A percentile compares a stretch with the other conserved stretches of the same genome.
These are phyloP conservation scores for Diatrype stigma DNA, from an alignment of 2,329 filamentous ascomycete genomes.

Conservation along the genomic window DNA sequence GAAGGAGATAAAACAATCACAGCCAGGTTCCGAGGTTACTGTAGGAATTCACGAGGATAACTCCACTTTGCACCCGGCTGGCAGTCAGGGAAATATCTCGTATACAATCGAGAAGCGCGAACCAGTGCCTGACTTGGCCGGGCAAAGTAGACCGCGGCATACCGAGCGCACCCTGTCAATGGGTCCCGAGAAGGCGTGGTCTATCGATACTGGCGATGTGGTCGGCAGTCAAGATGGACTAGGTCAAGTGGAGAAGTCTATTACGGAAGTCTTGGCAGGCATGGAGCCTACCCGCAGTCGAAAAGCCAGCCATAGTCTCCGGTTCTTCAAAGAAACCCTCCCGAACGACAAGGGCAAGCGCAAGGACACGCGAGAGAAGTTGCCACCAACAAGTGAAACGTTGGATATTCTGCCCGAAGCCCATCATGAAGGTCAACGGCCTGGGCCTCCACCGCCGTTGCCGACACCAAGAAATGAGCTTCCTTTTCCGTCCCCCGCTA, in stretches of 20 bases:
- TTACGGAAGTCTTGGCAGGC: slow-evolving; percentile 57
- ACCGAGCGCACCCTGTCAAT: slow-evolving; percentile 39
- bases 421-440: slow-evolving; percentile 11
- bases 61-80: slow-evolving; percentile 22
- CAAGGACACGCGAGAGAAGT: slow-evolving; percentile 46
- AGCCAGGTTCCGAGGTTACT: slow-evolving; percentile 19
- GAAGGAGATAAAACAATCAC: slow-evolving; percentile 33
- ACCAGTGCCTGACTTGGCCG: slow-evolving; percentile 20
- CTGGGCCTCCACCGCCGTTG: slow-evolving; percentile 17
- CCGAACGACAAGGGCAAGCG: slow-evolving; percentile 55
- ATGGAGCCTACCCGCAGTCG: slow-evolving; percentile 62
- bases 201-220: slow-evolving; percentile 51
- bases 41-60: slow-evolving; percentile 30
- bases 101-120: slow-evolving; percentile 16
- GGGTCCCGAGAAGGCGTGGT: slow-evolving; percentile 58
- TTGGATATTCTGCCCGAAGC: slow-evolving; percentile 11
- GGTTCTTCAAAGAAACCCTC: slow-evolving; percentile 63
- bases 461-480: slow-evolving; percentile 20
- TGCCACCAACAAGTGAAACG: slow-evolving; percentile 32
- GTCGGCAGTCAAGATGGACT: slow-evolving; percentile 48
- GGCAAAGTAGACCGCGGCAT: slow-evolving; percentile 33
- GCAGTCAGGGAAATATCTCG: slow-evolving; percentile 5
- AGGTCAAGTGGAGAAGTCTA: slow-evolving; percentile 61
- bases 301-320: slow-evolving; percentile 63
- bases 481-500: slow-evolving; percentile 11